Percentiles rank a stretch among this genome's conserved stretches.
Evolutionary conservation across 352 stramenopile species (phyloP).

Genomic region (Plasmopara muralis): DNA sequence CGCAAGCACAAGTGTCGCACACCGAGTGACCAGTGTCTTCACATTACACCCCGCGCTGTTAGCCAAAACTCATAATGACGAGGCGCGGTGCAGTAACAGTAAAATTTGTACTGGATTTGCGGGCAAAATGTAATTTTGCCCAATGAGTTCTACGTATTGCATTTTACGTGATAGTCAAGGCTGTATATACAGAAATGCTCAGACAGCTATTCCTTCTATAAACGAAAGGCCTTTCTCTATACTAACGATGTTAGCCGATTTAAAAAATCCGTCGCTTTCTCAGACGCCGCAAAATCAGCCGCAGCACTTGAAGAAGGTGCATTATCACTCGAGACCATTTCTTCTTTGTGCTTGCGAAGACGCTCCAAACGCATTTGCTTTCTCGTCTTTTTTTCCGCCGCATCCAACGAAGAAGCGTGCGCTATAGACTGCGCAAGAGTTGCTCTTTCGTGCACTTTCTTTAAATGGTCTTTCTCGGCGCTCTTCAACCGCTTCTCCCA

Average conservation of each 20-base stretch:
- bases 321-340: slow-evolving; percentile 1
- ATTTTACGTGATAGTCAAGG: no score
- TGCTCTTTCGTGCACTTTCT: slow-evolving; percentile 54
- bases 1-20: no score
- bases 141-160: no score
- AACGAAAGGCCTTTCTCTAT: slow-evolving; percentile 7
- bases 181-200: no score
- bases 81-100: no score
- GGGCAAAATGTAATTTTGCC: no score
- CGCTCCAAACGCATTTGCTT: slow-evolving; percentile 66
- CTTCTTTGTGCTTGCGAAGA: slow-evolving; percentile 35
- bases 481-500: slow-evolving; percentile 71
- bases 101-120: no score
- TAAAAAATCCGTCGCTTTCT: slow-evolving; percentile 56
- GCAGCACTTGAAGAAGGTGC: slow-evolving; percentile 1
- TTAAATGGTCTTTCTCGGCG: slow-evolving; percentile 54
- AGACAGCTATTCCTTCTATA: no score
- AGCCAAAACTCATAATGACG: no score
- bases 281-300: slow-evolving; percentile 28
- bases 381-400: slow-evolving; percentile 34
- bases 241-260: slow-evolving; percentile 43
- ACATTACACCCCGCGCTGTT: no score
- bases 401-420: slow-evolving; percentile 9
- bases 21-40: no score
- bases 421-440: slow-evolving; percentile 37